Base-by-base conservation (phyloP, 129 eudicot species). In the Centrapalus pauciflorus region DNA sequence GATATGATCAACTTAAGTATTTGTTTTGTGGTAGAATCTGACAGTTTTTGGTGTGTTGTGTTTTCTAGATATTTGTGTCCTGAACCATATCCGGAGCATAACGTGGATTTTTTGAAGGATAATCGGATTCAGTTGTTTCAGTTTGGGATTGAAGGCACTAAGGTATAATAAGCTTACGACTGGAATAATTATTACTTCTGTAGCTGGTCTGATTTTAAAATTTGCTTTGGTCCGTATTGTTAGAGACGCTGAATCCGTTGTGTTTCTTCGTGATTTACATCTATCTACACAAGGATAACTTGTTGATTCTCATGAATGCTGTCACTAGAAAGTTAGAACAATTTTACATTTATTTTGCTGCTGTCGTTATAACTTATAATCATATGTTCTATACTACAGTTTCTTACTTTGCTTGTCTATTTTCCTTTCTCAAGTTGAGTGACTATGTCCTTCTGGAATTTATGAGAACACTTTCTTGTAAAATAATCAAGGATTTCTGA, bases 61-160 rank as follows among this genome's bases (percentile, higher is more conserved):
- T 29, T 51, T n/a, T 84, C 69, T 55, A 87, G 95, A 58, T 87
- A 81, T 61, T 45, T 87, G 77, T 87, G 95, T 40, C 85, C 83
- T 37, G 95, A 87, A 64, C 90, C 90, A 9, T 87, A 84, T 81
- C 90, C 88, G 55, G 83, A 76, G 70, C 79, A 71, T 19, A 84
- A 84, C 63, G 38, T 74, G 63, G 67, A 76, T 27, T 84, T 87
- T 59, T 67, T 87, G 69, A 79, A 79, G n/a, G 75, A 67, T 16
- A 84, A 84, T 71, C 80, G 87, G 8, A 84, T 87, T 74, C 83
- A 55, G 17, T 82, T 84, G 45, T 81, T 79, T 40, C 90, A 87
- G 51, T 84, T 84, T 34, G 90, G 80, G 35, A 79, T 87, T 5
- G 95, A 87, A 64, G 88, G 88, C 37, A 83, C 80, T 40, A 87